These are phyloP conservation scores for Cercophora samala DNA, from an alignment of 495 filamentous ascomycete species.

Conservation along the genomic window DNA sequence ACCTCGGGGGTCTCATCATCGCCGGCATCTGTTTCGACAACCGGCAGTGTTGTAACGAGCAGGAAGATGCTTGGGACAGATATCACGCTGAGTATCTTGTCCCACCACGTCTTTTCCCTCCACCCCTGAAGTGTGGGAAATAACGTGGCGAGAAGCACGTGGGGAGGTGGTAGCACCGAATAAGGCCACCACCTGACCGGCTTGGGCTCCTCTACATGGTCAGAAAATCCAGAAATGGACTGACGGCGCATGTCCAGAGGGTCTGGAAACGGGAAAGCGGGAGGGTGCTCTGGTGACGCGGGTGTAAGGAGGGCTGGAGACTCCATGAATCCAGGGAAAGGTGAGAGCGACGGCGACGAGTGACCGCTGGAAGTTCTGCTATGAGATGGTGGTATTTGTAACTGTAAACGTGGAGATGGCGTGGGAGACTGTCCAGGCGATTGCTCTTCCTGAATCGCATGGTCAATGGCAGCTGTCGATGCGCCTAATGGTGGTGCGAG, in stretches of 20 bases:
- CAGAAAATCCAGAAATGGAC: conserved; percentile 38
- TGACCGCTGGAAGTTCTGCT: conserved; percentile 54
- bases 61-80: conserved; percentile 88
- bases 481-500: conserved; percentile 29
- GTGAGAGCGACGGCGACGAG: conserved; percentile 38
- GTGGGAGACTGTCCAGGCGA: conserved; percentile 1
- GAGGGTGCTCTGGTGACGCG: conserved; percentile 44
- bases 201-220: conserved; percentile 43
- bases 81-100: conserved; percentile 70
- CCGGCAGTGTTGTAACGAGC: conserved; percentile 87
- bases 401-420: conserved; percentile 7
- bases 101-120: conserved; percentile 70
- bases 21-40: conserved; percentile 63
- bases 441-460: conserved; percentile 1
- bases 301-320: conserved; percentile 45
- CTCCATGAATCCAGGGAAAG: conserved; percentile 44
- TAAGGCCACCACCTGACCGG: conserved; percentile 72
- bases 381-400: conserved; percentile 38
- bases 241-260: conserved; percentile 19
- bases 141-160: conserved; percentile 66
- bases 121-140: conserved; percentile 87
- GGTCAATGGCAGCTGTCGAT: conserved; percentile 3
- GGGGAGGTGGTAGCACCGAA: conserved; percentile 62
- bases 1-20: conserved; percentile 50
- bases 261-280: conserved; percentile 32